These are phyloP conservation scores for Amanita thiersii DNA, from an alignment of 768 basidiomycete genomes.

Conservation along the genomic window DNA sequence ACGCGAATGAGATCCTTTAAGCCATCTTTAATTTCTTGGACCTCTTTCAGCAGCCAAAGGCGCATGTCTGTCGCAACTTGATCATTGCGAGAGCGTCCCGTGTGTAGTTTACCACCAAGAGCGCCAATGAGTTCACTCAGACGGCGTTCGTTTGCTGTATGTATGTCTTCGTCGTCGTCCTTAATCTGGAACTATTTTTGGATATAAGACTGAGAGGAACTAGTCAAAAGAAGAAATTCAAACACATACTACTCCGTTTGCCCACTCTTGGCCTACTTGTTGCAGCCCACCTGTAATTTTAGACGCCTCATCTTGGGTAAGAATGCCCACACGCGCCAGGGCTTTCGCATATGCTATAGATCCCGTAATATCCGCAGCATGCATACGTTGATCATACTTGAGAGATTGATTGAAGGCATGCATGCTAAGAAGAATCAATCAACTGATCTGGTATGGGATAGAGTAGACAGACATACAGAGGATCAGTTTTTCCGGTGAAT, in stretches of 20 bases:
- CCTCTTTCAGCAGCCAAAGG: constrained; percentile 85
- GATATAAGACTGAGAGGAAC: not conserved
- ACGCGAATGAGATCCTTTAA: constrained; percentile 78
- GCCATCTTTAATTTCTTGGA: constrained; percentile 52
- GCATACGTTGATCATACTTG: constrained; percentile 91
- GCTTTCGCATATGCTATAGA: constrained; percentile 96
- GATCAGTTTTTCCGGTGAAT: constrained; percentile 86
- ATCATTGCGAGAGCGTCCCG: constrained; percentile 94
- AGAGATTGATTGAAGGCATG: constrained; percentile 96
- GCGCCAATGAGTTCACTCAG: constrained; percentile 89
- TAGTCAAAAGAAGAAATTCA: constrained; percentile 10
- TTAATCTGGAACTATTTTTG: constrained; percentile 57
- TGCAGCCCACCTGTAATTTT: constrained; percentile 70
- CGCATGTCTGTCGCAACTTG: constrained; percentile 99
- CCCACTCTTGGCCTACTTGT: constrained; percentile 82
- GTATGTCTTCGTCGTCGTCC: constrained; percentile 96
- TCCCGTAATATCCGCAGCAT: constrained; percentile 83
- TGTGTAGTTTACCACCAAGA: constrained; percentile 93
- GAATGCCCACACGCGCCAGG: constrained; percentile 69
- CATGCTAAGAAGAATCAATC: constrained; percentile 53
- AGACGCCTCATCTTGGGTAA: constrained; percentile 67
- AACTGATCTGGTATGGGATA: constrained; percentile 9
- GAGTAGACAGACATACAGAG: constrained; percentile 43
- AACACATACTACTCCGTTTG: constrained; percentile 60
- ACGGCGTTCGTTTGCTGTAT: constrained; percentile 96